These are phyloP conservation scores for Cymbidium sinense DNA, from an alignment of 106 monocot species.

Conservation along the genomic window DNA sequence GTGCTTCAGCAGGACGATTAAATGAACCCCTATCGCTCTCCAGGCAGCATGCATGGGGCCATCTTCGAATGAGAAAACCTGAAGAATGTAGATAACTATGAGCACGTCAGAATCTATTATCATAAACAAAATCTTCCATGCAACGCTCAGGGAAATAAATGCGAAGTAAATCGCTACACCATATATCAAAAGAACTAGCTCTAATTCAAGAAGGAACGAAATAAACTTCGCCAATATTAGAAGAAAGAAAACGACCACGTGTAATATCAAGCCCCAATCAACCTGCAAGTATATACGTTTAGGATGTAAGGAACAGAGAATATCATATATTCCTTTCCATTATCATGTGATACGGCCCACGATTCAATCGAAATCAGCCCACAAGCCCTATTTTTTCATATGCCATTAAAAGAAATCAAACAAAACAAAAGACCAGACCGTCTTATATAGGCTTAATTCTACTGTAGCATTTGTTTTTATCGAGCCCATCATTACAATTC, in stretches of 20 bases:
- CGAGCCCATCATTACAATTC: not conserved
- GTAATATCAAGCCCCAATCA: not conserved
- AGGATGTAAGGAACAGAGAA: not conserved
- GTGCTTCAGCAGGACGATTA: conserved; percentile 29
- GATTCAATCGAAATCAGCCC: too few relatives aligned
- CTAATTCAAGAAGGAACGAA: not conserved
- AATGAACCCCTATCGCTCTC: conserved; percentile 40
- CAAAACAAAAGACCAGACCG: not conserved
- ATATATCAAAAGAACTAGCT: not conserved
- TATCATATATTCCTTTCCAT: not conserved
- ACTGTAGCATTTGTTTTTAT: not conserved
- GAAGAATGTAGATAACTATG: conserved; percentile 12
- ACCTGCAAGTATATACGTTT: not conserved
- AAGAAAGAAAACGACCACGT: not conserved
- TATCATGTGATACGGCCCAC: too few relatives aligned
- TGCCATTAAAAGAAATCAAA: not conserved
- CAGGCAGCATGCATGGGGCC: conserved; percentile 51
- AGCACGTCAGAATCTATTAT: not conserved
- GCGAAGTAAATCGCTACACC: not conserved
- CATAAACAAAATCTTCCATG: not conserved
- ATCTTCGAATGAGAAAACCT: conserved; percentile 81
- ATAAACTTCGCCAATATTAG: not conserved
- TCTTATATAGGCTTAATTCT: not conserved
- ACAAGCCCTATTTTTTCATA: too few relatives aligned
- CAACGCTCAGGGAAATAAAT: not conserved